A percentile compares a stretch with the other conserved stretches of the same genome.
phyloP scores from a whole-genome alignment of 345 rosid genomes.

The Odontarrhena argentea region DNA sequence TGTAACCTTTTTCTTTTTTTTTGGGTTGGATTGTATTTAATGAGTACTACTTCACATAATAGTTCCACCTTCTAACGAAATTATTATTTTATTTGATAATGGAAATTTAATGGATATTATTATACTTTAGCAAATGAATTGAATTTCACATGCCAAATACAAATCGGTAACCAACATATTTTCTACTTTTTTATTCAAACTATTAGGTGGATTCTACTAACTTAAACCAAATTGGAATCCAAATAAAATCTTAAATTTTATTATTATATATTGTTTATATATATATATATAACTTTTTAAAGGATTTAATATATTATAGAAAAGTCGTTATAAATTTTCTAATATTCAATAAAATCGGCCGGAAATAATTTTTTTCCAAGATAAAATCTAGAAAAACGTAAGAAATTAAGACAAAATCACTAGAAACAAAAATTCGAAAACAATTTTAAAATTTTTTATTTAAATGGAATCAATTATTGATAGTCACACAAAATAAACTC shows the following conservation, averaged over 20 bases:
- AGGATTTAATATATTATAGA: neutral
- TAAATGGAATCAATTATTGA: too few species aligned
- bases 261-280: neutral
- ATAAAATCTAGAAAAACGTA: too few species aligned
- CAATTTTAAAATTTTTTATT: too few species aligned
- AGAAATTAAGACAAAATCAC: too few species aligned
- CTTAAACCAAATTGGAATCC: neutral
- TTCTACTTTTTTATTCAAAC: neutral
- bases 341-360: too few species aligned
- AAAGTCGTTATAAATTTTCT: too few species aligned
- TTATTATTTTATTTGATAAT: neutral
- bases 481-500: too few species aligned
- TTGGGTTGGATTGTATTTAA: slow-evolving; percentile 38
- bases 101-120: neutral
- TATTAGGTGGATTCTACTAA: slow-evolving; percentile 30
- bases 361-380: too few species aligned
- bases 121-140: neutral
- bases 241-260: neutral
- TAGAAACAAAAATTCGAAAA: too few species aligned
- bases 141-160: slow-evolving; percentile 9
- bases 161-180: slow-evolving; percentile 7
- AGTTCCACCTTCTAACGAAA: slow-evolving; percentile 37
- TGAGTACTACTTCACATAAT: slow-evolving; percentile 17
- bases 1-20: slow-evolving; percentile 22
- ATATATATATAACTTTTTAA: neutral